Evolutionary conservation across 495 filamentous ascomycete genomes (phyloP).

Genomic region (Tirmania nivea): DNA sequence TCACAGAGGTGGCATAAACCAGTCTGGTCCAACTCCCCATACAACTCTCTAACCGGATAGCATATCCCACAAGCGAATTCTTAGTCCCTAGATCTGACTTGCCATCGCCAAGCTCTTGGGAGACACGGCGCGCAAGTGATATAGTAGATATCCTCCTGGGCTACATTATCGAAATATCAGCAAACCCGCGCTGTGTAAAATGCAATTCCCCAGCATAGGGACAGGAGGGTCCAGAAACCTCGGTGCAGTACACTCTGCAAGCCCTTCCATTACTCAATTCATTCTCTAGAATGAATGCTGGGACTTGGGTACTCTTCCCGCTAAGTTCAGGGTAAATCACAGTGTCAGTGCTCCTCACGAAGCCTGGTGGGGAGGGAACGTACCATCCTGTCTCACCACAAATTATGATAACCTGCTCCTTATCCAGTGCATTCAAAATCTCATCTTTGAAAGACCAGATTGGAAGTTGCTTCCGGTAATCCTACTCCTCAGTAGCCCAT

Average conservation of each 20-base stretch:
- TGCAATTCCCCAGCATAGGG: no score
- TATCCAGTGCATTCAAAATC: constrained; percentile 48
- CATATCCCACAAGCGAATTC: constrained; percentile 76
- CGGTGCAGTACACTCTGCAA: constrained; percentile 87
- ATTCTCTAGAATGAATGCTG: constrained; percentile 74
- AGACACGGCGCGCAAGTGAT: constrained; percentile 73
- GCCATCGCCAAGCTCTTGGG: constrained; percentile 76
- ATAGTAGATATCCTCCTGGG: constrained; percentile 93
- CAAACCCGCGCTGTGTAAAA: no score
- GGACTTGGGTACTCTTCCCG: constrained; percentile 93
- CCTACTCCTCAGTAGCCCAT: constrained; percentile 16
- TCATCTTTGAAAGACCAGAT: constrained; percentile 70
- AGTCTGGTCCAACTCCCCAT: constrained; percentile 57
- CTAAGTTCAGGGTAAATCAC: constrained; percentile 13
- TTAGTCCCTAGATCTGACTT: constrained; percentile 59
- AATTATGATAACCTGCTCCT: constrained; percentile 64
- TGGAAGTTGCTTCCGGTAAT: constrained; percentile 49
- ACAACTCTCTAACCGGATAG: constrained; percentile 77
- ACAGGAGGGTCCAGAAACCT: constrained; percentile 20
- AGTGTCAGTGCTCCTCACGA: not conserved
- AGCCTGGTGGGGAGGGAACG: not conserved
- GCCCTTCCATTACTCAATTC: constrained; percentile 55
- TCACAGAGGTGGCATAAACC: constrained; percentile 55
- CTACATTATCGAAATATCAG: constrained; percentile 2
- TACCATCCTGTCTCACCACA: constrained; percentile 84